A percentile compares a stretch with the other conserved stretches of the same genome.
These are phyloP conservation scores for Cryphonectria parasitica DNA, from an alignment of 2,329 filamentous ascomycete genomes.

Conservation along the genomic window DNA sequence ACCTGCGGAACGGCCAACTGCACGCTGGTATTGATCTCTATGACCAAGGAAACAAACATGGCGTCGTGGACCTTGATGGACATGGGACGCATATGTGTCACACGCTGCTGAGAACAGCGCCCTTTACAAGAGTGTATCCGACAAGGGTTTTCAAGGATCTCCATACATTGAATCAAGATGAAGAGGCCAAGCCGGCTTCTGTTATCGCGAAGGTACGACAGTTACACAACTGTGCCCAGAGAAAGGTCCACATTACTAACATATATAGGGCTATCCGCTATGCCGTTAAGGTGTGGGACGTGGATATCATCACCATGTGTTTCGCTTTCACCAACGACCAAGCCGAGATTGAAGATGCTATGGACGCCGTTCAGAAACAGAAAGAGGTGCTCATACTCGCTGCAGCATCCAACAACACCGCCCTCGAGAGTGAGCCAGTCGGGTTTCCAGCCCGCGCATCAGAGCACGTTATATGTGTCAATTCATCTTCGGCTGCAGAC, in stretches of 20 bases:
- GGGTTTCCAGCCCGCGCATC: not conserved
- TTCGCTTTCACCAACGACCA: not conserved
- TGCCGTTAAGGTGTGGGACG: not conserved
- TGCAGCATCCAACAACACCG: constrained; percentile 7
- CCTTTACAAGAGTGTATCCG: not conserved
- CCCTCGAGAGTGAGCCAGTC: not conserved
- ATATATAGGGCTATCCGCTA: not conserved
- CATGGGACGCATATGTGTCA: constrained; percentile 4
- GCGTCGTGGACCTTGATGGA: not conserved
- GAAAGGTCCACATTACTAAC: not conserved
- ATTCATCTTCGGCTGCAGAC: not conserved
- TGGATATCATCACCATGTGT: not conserved
- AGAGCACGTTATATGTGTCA: not conserved
- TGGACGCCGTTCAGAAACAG: not conserved
- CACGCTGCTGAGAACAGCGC: not conserved
- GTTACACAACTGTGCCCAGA: not conserved
- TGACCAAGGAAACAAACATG: not conserved
- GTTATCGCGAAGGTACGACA: not conserved
- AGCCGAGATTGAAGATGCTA: not conserved
- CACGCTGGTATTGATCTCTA: not conserved
- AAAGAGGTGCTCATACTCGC: not conserved
- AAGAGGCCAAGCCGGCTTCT: not conserved
- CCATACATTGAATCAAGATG: not conserved
- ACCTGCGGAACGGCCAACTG: not conserved
- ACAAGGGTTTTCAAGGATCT: not conserved